Evolutionary conservation across 2,329 filamentous ascomycete genomes (phyloP).

Genomic region (Penicillium sp.): DNA sequence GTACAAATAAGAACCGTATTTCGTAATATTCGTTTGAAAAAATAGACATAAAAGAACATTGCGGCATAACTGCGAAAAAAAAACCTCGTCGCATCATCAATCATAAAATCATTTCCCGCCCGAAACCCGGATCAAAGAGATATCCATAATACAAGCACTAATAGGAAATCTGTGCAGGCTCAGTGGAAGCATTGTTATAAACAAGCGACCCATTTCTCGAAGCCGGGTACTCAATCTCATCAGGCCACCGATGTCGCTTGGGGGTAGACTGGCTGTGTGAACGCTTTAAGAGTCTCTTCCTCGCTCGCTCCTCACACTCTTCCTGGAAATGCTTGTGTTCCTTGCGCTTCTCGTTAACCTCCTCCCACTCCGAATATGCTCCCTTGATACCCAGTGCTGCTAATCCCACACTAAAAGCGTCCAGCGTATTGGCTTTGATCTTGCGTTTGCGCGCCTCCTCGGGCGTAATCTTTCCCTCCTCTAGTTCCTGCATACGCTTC

Average conservation of each 20-base stretch:
- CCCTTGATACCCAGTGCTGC: constrained; percentile 68
- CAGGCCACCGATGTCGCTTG: constrained; percentile 24
- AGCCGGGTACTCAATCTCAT: constrained; percentile 31
- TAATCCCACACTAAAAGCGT: constrained; percentile 66
- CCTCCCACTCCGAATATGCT: constrained; percentile 67
- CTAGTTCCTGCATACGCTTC: constrained; percentile 59
- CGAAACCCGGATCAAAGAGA: background rate
- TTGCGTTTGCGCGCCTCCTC: constrained; percentile 65
- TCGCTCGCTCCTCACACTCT: constrained; percentile 44
- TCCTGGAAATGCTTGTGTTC: constrained; percentile 57
- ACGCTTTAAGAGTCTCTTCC: constrained; percentile 49
- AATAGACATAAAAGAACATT: background rate
- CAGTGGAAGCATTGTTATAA: background rate
- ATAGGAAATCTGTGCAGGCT: constrained; percentile 15
- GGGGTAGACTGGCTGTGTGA: constrained; percentile 23
- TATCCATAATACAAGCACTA: constrained; percentile 8
- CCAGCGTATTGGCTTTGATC: constrained; percentile 63
- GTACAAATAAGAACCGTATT: background rate
- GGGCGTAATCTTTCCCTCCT: constrained; percentile 62
- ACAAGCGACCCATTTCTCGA: background rate
- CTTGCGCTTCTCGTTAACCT: constrained; percentile 63
- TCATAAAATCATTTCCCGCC: background rate
- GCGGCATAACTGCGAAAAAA: background rate
- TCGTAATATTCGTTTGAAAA: background rate
- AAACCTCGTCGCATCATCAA: background rate